These are phyloP conservation scores for Lipomyces yamanashiensis DNA, from an alignment of 805 yeast species.

Conservation along the genomic window DNA sequence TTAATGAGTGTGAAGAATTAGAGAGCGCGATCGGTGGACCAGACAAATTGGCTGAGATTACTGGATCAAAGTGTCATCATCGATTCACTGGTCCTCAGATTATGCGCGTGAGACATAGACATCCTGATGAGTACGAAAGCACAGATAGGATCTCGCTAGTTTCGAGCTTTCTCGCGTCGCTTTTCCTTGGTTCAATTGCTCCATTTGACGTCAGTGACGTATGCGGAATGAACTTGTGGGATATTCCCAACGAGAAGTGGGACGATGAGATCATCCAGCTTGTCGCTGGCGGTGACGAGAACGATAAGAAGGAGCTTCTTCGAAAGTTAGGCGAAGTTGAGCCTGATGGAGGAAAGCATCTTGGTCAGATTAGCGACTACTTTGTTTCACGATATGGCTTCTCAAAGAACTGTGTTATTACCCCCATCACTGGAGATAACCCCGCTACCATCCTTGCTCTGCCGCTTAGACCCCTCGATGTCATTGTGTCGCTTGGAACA, in stretches of 20 bases:
- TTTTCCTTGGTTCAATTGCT: conserved; percentile 67
- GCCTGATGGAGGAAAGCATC: conserved; percentile 54
- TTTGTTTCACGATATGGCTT: conserved; percentile 71
- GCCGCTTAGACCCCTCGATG: conserved; percentile 76
- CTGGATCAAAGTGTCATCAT: conserved; percentile 88
- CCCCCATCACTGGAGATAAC: conserved; percentile 88
- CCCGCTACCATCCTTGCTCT: conserved; percentile 84
- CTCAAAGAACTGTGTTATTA: conserved; percentile 56
- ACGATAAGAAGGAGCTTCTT: conserved; percentile 47
- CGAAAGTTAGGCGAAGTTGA: conserved; percentile 38
- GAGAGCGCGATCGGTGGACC: conserved; percentile 68
- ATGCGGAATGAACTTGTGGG: conserved; percentile 91
- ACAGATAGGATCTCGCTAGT: conserved; percentile 73
- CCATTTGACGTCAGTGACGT: conserved; percentile 83
- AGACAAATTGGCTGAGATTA: conserved; percentile 60
- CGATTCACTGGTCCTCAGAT: conserved; percentile 94
- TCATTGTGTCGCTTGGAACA: conserved; percentile 83
- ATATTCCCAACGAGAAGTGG: conserved; percentile 61
- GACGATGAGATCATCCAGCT: conserved; percentile 59
- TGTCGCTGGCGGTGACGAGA: conserved; percentile 45
- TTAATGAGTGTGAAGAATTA: conserved; percentile 63
- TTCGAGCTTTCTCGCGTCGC: conserved; percentile 74
- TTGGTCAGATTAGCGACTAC: conserved; percentile 62
- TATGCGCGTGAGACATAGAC: conserved; percentile 62
- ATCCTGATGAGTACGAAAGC: conserved; percentile 56